Base-by-base conservation (phyloP, 257 asterid species). In the Ocimum tenuiflorum region DNA sequence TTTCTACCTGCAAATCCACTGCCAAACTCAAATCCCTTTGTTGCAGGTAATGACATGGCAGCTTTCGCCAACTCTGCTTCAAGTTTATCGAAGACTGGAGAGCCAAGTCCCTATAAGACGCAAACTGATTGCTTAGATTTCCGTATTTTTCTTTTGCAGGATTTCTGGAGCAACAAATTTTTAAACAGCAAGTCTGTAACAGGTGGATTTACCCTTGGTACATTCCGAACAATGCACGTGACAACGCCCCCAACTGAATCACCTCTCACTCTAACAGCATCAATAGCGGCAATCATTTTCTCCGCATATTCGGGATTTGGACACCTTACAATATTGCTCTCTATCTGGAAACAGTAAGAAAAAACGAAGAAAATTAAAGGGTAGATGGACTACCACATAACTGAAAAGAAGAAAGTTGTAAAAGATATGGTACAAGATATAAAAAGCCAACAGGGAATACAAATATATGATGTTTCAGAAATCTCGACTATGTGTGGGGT, bases 101-200 rank as follows among this genome's bases (percentile, higher is more conserved):
- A 86, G 54, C 97, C 96, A 77, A 88, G 95, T 20, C 97, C 97
- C 97, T 86, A n/a, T n/a, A n/a, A n/a, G n/a, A n/a, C n/a, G n/a
- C n/a, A n/a, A n/a, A n/a, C n/a, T n/a, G n/a, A n/a, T n/a, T n/a
- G n/a, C n/a, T n/a, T n/a, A n/a, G n/a, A n/a, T n/a, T n/a, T n/a
- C n/a, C n/a, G n/a, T n/a, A n/a, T n/a, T n/a, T n/a, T n/a, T n/a
- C n/a, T n/a, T n/a, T n/a, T n/a, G n/a, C n/a, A n/a, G n/a, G n/a
- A n/a, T n/a, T n/a, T n/a, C n/a, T n/a, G n/a, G n/a, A n/a, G n/a
- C n/a, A n/a, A n/a, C n/a, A n/a, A n/a, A n/a, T n/a, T n/a, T n/a
- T n/a, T n/a, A n/a, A n/a, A n/a, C n/a, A n/a, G n/a, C n/a, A n/a
- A n/a, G n/a, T n/a, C n/a, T n/a, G n/a, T n/a, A n/a, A n/a, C n/a